Evolutionary conservation across 148 eudicot species (phyloP), one percentile per base, ranked within the genome.

Genomic region (Rhododendron griersonianum): DNA sequence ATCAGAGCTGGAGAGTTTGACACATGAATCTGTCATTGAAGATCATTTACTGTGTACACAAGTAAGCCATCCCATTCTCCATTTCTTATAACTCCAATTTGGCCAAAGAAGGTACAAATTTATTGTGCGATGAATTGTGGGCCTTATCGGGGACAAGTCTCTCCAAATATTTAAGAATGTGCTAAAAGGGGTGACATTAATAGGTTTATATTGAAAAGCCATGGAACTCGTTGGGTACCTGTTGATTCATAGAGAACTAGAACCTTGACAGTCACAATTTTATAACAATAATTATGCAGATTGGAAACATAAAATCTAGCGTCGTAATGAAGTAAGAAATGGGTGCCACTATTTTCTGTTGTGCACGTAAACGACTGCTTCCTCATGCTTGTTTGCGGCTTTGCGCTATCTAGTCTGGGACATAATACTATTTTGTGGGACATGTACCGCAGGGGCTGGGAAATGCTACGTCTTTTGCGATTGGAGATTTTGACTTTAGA

Each of bases 31-130:
- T 87, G 44, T 78, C 47, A 67, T 28, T 51, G 85, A 88, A 85
- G 86, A 89, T 90, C 88, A 89, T 84, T 80, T 71, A 44, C 87
- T 63, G 88, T 87, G 90, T 83, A 41, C 87, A 87, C 92, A 90
- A 78, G 92, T 90, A 90, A 88, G 90, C 83, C 48, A 2, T 41
- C 75, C 33, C 69, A 63, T 23, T 78, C 59, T 84, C 65, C 81
- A 35, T 74, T 28, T 19, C 21, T 30, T 33, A 25, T 33, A n/a
- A 78, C 23, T 16, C 35, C 37, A 61, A 78, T 44, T 44, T 23
- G 35, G 75, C 16, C n/a, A 84, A 55, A 76, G 81, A 76, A 48
- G 65, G 67, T 16, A 18, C 44, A 14, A 3, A 4, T 45, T 65
- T 85, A 19, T 5, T 1, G 15, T 25, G 76, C 18, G 80, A 47